Base-by-base conservation (phyloP, 2,329 filamentous ascomycete species). In the Chaetomium sp. region DNA sequence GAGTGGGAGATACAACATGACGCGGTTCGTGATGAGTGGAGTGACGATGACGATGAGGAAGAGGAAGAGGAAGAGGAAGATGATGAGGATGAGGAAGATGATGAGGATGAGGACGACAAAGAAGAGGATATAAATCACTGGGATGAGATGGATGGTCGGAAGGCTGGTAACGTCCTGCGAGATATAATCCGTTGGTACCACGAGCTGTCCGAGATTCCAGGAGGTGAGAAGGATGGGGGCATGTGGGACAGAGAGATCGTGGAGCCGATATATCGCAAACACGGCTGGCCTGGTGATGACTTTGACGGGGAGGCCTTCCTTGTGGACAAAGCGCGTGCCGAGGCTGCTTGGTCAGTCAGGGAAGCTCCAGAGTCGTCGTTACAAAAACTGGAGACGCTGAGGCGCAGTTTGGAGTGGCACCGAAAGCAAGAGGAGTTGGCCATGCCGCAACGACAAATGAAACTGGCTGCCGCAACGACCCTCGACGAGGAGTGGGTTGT, bases 251-350 rank as follows among this genome's bases (percentile, higher is more conserved):
- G 16, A 5, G 65, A 66, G 13, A 2, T 65, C 3, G 56, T 65
- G 29, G 63, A 51, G 29, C 64, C 65, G 7, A 35, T 72, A 13
- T 71, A 70, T 42, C 31, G 25, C 60, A 69, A 71, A 33, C 64
- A 70, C 35, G 70, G 69, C 49, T 72, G 71, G 71, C 69, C 65
- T 1, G n/a, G 63, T 19, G 53, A 60, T 4, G 49, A 65, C 4
- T 72, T 72, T 51, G 64, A 70, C 55, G 68, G 64, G 12, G 66
- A 71, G 9, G 69, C 63, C 31, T 72, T 72, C 49, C 56, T 68
- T 10, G 59, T 63, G 4, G 68, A 69, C 35, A 63, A 50, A 8
- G 35, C 27, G 31, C 49, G 60, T 31, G 42, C 42, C 8, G 27
- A 19, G 6, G 25, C 38, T 31, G 8, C 8, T 21, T 10, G 12